A percentile compares a stretch with the other conserved stretches of the same genome.
Conservation (phyloP, 164 flowering plant species). For the Buxus sempervirens region DNA sequence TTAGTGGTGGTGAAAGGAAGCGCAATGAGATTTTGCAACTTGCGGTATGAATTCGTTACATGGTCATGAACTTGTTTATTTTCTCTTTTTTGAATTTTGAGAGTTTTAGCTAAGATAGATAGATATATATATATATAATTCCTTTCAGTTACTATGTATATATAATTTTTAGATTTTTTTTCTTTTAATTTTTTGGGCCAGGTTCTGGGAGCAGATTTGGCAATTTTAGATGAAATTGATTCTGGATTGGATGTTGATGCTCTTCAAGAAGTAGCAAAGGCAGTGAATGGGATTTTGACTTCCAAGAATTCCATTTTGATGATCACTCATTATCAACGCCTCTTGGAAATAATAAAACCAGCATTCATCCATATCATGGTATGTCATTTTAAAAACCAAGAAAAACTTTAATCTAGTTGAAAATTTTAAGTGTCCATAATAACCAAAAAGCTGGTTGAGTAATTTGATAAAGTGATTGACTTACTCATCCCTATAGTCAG, state of each 20-base stretch:
- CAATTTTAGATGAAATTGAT: conserved; percentile 94
- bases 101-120: not conserved
- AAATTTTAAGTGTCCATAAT: too few relatives aligned
- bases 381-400: conserved; percentile 20
- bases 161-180: too few relatives aligned
- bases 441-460: too few relatives aligned
- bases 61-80: not conserved
- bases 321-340: conserved; percentile 91
- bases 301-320: conserved; percentile 76
- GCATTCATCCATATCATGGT: conserved; percentile 85
- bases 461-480: too few relatives aligned
- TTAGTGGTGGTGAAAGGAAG: conserved; percentile 98
- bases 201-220: conserved; percentile 95
- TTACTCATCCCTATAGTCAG: too few relatives aligned
- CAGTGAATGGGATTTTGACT: conserved; percentile 76
- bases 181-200: conserved; percentile 15
- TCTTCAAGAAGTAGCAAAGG: conserved; percentile 81
- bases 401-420: not conserved
- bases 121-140: too few relatives aligned
- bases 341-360: conserved; percentile 76
- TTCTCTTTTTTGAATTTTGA: not conserved
- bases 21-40: conserved; percentile 97
- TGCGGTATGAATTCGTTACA: conserved; percentile 54
- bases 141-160: too few relatives aligned
- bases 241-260: conserved; percentile 99